Evolutionary conservation across 805 yeast genomes (phyloP).

Genomic region (Candida stauntonica): DNA sequence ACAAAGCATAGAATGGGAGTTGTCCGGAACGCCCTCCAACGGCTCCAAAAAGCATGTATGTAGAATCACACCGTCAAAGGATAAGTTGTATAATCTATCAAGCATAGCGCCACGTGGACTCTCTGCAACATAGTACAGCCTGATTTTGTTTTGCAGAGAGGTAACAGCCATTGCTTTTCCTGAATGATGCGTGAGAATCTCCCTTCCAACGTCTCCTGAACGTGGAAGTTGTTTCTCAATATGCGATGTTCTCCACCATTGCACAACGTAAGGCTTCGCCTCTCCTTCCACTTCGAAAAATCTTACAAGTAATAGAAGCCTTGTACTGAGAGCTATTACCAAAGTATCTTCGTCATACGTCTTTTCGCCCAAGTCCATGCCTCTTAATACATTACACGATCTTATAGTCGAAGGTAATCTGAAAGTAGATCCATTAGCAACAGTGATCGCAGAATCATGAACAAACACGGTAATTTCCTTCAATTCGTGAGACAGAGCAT

Average conservation of each 20-base stretch:
- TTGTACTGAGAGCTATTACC: conserved; percentile 34
- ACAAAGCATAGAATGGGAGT: conserved; percentile 33
- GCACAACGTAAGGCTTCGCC: conserved; percentile 39
- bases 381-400: conserved; percentile 17
- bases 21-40: conserved; percentile 15
- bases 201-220: conserved; percentile 23
- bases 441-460: conserved; percentile 14
- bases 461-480: conserved; percentile 15
- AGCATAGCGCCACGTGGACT: conserved; percentile 37
- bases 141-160: conserved; percentile 32
- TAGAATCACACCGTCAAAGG: conserved; percentile 37
- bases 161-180: conserved; percentile 38
- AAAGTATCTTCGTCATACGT: conserved; percentile 33
- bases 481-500: conserved; percentile 11
- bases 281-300: conserved; percentile 26
- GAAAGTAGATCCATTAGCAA: conserved; percentile 12
- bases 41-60: conserved; percentile 42
- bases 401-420: conserved; percentile 16
- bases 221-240: conserved; percentile 15
- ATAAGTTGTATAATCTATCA: conserved; percentile 35
- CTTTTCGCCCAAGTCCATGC: conserved; percentile 10
- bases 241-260: conserved; percentile 41
- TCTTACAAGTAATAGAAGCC: conserved; percentile 36
- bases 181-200: conserved; percentile 33
- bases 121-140: conserved; percentile 35